These are phyloP conservation scores for Niveomyces coronatus DNA, from an alignment of 2,329 filamentous ascomycete genomes.

Conservation along the genomic window DNA sequence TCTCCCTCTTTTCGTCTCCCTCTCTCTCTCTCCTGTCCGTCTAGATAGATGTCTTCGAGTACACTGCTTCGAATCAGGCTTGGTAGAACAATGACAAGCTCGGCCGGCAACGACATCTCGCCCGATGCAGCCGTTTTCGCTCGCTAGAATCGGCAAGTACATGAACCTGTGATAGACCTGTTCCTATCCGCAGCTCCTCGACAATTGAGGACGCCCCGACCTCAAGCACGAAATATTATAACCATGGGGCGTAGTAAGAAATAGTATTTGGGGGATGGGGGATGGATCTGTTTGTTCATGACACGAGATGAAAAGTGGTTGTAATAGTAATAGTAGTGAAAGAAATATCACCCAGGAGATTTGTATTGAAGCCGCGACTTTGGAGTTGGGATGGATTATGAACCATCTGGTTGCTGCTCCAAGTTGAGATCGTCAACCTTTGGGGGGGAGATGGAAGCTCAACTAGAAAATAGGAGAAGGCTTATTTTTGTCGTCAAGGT, in stretches of 20 bases:
- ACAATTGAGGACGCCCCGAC: too few species aligned
- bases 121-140: slow-evolving; percentile 1
- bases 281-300: background rate
- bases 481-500: too few species aligned
- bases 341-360: too few species aligned
- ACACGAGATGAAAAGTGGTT: background rate
- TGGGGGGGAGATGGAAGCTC: too few species aligned
- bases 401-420: too few species aligned
- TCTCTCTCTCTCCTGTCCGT: background rate
- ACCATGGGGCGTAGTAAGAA: slow-evolving; percentile 6
- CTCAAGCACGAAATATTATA: slow-evolving; percentile 10
- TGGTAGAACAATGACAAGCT: too few species aligned
- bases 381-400: background rate
- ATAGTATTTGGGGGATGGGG: background rate
- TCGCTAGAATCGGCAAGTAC: too few species aligned
- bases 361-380: background rate
- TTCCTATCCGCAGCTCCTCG: too few species aligned
- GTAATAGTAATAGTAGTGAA: slow-evolving; percentile 1
- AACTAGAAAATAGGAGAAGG: too few species aligned
- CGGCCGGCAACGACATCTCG: slow-evolving; percentile 4
- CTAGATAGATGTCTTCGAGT: background rate
- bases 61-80: too few species aligned
- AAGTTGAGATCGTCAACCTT: too few species aligned
- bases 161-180: too few species aligned
- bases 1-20: background rate